Percentiles rank a stretch among this genome's conserved stretches.
Evolutionary conservation across 1,284 basidiomycete species (phyloP).

Genomic region (Microbotryum lychnidis-dioicae): DNA sequence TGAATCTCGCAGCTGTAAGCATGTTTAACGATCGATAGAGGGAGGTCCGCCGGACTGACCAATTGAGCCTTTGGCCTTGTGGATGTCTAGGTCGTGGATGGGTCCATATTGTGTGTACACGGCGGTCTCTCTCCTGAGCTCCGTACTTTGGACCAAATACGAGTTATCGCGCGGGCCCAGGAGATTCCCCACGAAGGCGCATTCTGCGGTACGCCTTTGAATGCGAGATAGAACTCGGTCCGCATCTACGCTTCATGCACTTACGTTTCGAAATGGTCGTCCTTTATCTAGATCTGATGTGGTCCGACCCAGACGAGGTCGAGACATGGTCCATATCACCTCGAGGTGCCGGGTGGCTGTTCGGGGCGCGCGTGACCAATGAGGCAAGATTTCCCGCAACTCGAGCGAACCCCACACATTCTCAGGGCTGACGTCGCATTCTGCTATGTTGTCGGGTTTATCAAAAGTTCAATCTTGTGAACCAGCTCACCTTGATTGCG

Average conservation of each 20-base stretch:
- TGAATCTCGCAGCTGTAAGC: slow-evolving; percentile 84
- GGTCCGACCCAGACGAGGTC: slow-evolving; percentile 94
- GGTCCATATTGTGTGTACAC: slow-evolving; percentile 81
- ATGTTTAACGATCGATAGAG: too few species aligned
- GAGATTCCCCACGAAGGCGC: slow-evolving; percentile 97
- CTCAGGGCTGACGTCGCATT: background rate
- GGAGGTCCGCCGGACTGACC: too few species aligned
- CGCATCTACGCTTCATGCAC: too few species aligned
- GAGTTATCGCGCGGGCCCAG: slow-evolving; percentile 81
- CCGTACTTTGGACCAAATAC: slow-evolving; percentile 81
- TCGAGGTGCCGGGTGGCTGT: slow-evolving; percentile 92
- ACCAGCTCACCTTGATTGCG: slow-evolving; percentile 72
- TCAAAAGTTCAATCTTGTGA: slow-evolving; percentile 80
- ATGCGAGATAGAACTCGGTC: too few species aligned
- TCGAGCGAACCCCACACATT: background rate
- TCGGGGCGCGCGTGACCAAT: slow-evolving; percentile 73
- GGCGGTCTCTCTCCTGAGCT: slow-evolving; percentile 89
- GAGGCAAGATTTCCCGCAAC: slow-evolving; percentile 51
- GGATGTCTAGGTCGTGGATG: slow-evolving; percentile 72
- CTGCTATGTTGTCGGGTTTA: background rate
- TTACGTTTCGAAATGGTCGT: too few species aligned
- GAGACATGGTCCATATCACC: slow-evolving; percentile 94
- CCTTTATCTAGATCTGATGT: slow-evolving; percentile 69
- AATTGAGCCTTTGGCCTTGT: too few species aligned
- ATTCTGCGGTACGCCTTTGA: slow-evolving; percentile 65